These are phyloP conservation scores for Knoxia roxburghii DNA, from an alignment of 257 asterid genomes.

Conservation along the genomic window DNA sequence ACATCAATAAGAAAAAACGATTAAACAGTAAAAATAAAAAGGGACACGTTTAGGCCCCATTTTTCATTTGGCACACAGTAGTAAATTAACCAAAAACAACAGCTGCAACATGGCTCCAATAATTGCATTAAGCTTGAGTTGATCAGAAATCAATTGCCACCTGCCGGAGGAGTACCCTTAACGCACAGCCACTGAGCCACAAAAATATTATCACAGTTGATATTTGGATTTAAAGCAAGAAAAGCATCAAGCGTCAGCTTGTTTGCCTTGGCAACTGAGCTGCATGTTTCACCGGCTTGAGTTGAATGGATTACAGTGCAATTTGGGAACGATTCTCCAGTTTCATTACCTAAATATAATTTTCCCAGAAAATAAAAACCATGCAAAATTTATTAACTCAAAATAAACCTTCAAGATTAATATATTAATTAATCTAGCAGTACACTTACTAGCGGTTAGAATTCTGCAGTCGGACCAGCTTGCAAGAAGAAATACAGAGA, in stretches of 20 bases:
- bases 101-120: no score
- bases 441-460: background rate
- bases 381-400: no score
- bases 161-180: constrained; percentile 3
- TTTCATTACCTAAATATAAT: background rate
- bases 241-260: background rate
- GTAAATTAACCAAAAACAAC: no score
- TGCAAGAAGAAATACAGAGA: background rate
- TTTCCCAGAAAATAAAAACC: background rate
- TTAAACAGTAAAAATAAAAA: no score
- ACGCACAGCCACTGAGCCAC: constrained; percentile 24
- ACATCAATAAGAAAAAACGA: no score
- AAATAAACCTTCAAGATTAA: background rate
- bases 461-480: background rate
- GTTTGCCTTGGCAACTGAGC: background rate
- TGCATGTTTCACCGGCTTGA: constrained; percentile 15
- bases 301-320: constrained; percentile 15
- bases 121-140: no score
- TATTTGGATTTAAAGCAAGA: constrained; percentile 20
- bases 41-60: no score
- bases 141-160: no score
- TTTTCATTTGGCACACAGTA: no score
- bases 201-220: constrained; percentile 19
- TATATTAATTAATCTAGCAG: background rate
- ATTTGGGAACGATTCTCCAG: background rate